Evolutionary conservation across 352 stramenopile species (phyloP).

Genomic region (Phytopythium mirpurense): DNA sequence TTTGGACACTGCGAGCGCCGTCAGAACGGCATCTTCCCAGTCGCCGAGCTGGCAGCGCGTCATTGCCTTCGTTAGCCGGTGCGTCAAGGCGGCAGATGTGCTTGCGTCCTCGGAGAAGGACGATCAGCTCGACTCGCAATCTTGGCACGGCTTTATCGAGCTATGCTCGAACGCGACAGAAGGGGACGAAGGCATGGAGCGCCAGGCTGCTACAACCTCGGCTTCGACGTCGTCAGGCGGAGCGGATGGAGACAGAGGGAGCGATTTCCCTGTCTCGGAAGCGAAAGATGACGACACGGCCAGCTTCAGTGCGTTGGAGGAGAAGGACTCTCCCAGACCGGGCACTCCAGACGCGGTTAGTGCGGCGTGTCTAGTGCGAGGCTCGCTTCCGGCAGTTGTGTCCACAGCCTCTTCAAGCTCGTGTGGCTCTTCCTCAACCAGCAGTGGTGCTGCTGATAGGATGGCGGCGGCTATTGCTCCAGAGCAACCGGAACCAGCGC

Average conservation of each 20-base stretch:
- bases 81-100: neutral
- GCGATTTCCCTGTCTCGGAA: neutral
- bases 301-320: neutral
- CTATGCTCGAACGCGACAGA: neutral
- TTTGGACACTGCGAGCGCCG: neutral
- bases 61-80: neutral
- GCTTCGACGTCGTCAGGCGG: neutral
- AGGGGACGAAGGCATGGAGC: neutral
- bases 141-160: conserved; percentile 1
- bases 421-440: neutral
- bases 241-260: neutral
- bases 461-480: neutral
- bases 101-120: neutral
- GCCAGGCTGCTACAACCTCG: neutral
- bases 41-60: neutral
- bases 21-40: neutral
- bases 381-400: neutral
- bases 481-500: neutral
- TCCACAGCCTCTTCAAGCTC: neutral
- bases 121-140: conserved; percentile 1
- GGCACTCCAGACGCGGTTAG: neutral
- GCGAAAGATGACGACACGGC: neutral
- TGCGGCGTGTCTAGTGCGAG: neutral
- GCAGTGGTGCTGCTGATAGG: neutral
- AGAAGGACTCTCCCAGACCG: neutral